Base-by-base conservation (phyloP, 495 filamentous ascomycete genomes). In the Choiromyces venosus region DNA sequence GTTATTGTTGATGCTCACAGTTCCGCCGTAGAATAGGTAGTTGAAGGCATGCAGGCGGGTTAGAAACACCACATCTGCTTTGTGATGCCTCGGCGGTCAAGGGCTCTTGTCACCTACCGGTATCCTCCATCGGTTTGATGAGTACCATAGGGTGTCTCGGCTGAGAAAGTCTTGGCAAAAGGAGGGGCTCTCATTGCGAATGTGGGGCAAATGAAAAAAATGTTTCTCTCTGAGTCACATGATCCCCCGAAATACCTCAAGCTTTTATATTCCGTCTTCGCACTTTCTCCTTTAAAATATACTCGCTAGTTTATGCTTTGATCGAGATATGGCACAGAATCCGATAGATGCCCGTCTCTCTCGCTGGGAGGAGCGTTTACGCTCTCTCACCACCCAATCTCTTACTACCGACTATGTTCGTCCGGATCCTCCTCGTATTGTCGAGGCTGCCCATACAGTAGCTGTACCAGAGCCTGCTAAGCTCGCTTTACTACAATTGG, bases 401-500 rank as follows among this genome's bases (percentile, higher is more conserved):
- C 83, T 87, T 69, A 84, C 85, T 42, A 82, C 86, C 42, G 86
- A 87, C 76, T 87, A 86, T 78, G 79, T 81, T 19, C 76, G 80
- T 74, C 85, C 80, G 80, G 85, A 81, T 77, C 83, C 72, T 70
- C 77, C 78, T 33, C 67, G 76, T 33, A 69, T 77, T 81, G 77
- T 87, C 66, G 85, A 87, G 74, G 85, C 86, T 38, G 84, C 85
- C 64, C 85, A 86, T 71, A 82, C 83, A n/a, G 77, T 86, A 19
- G 80, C 80, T 25, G 78, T 86, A 18, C 77, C 84, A 18, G 80
- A 83, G 64, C 77, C 82, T 33, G 79, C 82, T 2, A 78, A 82
- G 69, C 82, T 78, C 36, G 84, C 84, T 1, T 42, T 87, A 33
- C 72, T 86, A 76, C 85, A 84, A 44, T 46, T 81, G 66, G 74